Evolutionary conservation across 192 early-diverging fungal genomes (phyloP).

Genomic region (Diversispora epigaea): DNA sequence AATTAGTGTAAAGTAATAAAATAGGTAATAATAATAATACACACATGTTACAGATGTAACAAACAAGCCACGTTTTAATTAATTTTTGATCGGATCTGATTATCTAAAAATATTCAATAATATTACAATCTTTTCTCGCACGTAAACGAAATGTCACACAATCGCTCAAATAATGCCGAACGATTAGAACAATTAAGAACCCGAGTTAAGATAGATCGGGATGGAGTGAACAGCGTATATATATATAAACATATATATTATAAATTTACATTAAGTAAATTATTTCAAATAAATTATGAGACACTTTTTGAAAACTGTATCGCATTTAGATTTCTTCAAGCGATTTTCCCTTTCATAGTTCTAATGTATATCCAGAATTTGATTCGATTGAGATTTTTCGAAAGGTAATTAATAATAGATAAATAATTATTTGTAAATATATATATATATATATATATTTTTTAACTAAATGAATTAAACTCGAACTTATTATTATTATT

Average conservation of each 20-base stretch:
- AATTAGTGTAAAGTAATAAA: no score
- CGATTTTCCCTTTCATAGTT: slow-evolving; percentile 74
- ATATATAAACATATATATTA: slow-evolving; percentile 67
- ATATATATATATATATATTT: no score
- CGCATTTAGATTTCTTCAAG: slow-evolving; percentile 68
- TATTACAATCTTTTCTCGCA: not conserved
- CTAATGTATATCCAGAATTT: slow-evolving; percentile 60
- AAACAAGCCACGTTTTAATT: no score
- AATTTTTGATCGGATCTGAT: no score
- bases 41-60: no score
- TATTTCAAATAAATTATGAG: not conserved
- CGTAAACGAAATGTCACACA: not conserved
- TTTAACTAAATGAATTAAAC: no score
- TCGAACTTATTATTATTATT: no score
- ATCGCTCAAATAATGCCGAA: not conserved
- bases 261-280: slow-evolving; percentile 39
- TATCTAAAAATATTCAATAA: no score
- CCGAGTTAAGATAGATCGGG: not conserved
- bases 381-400: slow-evolving; percentile 68
- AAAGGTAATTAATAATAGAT: slow-evolving; percentile 34
- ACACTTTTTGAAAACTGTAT: not conserved
- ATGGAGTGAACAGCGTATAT: not conserved
- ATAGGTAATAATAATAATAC: no score
- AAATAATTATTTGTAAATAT: no score
- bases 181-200: not conserved